These are phyloP conservation scores for Anisogramma anomala DNA, from an alignment of 2,329 filamentous ascomycete species.

Conservation along the genomic window DNA sequence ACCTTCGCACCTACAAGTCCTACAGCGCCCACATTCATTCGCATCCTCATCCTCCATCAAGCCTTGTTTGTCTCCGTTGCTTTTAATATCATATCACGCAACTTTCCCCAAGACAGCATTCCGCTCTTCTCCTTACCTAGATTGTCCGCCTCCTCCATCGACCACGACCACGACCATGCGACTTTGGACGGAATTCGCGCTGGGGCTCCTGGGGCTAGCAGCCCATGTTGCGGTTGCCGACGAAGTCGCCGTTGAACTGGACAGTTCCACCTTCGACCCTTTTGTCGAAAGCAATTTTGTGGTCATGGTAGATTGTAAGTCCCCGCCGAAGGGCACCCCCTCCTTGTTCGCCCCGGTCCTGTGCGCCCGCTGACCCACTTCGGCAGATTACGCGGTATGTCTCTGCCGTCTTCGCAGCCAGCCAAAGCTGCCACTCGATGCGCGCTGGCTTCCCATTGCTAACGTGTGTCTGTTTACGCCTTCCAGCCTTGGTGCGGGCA, in stretches of 20 bases:
- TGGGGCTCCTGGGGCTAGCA: slow-evolving; percentile 38
- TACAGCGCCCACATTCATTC: no score
- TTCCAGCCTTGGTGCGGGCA: slow-evolving; percentile 44
- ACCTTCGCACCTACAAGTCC: no score
- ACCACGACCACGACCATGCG: slow-evolving; percentile 12
- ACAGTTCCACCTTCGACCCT: slow-evolving; percentile 71
- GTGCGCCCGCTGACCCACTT: background rate
- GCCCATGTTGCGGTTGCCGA: slow-evolving; percentile 42
- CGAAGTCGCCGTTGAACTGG: slow-evolving; percentile 68
- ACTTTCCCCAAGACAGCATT: no score
- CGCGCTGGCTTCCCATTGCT: background rate
- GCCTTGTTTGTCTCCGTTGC: no score
- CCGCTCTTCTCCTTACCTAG: no score
- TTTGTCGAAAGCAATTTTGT: slow-evolving; percentile 80
- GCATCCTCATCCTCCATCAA: no score
- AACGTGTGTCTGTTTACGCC: background rate
- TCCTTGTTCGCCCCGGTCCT: slow-evolving; percentile 16
- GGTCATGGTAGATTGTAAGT: slow-evolving; percentile 86
- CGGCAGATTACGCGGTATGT: slow-evolving; percentile 7
- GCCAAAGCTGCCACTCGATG: no score
- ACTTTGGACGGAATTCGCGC: slow-evolving; percentile 31
- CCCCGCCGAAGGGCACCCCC: no score
- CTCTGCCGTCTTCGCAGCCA: background rate
- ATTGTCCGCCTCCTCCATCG: no score
- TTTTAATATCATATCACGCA: no score